Evolutionary conservation across 257 asterid species (phyloP).

Genomic region (Solanum arcanum): DNA sequence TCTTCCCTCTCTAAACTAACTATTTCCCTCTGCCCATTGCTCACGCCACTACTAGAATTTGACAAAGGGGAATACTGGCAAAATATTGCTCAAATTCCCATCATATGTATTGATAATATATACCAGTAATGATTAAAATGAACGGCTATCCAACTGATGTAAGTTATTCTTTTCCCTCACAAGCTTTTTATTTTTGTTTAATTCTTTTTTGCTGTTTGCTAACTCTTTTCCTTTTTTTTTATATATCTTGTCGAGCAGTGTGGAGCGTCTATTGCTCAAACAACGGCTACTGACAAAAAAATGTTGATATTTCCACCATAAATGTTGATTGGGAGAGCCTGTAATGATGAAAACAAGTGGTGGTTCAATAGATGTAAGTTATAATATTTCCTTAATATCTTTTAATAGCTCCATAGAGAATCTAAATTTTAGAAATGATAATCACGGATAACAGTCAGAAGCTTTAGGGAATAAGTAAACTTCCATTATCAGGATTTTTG

Average conservation of each 20-base stretch:
- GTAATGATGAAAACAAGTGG: too few species aligned
- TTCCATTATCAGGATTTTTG: too few species aligned
- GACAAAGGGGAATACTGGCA: background rate
- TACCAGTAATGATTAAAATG: background rate
- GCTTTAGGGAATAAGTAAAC: too few species aligned
- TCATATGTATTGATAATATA: accelerated
- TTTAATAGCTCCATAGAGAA: too few species aligned
- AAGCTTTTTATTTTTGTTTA: background rate
- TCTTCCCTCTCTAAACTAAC: background rate
- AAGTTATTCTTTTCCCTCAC: background rate
- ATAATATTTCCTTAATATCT: too few species aligned
- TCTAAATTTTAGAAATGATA: too few species aligned
- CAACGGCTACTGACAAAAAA: too few species aligned
- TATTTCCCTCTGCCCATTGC: background rate
- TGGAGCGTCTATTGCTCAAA: background rate
- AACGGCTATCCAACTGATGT: background rate
- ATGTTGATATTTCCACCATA: too few species aligned
- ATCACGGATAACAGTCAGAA: too few species aligned
- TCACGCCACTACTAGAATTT: background rate
- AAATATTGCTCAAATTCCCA: background rate
- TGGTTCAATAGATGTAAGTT: too few species aligned
- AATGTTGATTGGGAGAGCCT: too few species aligned
- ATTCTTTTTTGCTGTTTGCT: background rate
- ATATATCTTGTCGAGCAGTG: background rate
- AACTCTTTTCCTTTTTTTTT: background rate